Evolutionary conservation across 2,329 filamentous ascomycete species (phyloP).

Genomic region (Helotiales sp.): DNA sequence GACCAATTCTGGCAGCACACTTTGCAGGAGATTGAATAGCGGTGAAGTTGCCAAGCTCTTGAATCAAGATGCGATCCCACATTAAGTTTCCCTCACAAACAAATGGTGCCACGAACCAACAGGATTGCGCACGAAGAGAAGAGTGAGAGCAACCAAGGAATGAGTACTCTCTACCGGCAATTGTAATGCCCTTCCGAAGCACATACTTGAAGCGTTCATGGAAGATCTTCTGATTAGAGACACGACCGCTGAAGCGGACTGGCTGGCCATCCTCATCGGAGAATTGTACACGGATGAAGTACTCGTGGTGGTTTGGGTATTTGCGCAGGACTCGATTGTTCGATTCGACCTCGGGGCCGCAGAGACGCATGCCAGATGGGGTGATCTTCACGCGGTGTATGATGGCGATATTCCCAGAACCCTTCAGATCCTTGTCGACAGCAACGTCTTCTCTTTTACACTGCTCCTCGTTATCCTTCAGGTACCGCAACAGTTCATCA

Average conservation of each 20-base stretch:
- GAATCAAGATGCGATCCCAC: slow-evolving; percentile 49
- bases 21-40: slow-evolving; percentile 59
- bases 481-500: slow-evolving; percentile 45
- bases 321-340: slow-evolving; percentile 75
- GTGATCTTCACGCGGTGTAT: slow-evolving; percentile 53
- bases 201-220: slow-evolving; percentile 65
- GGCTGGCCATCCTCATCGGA: slow-evolving; percentile 73
- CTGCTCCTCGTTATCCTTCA: slow-evolving; percentile 47
- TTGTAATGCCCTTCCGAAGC: slow-evolving; percentile 61
- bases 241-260: slow-evolving; percentile 60
- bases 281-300: slow-evolving; percentile 74
- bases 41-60: slow-evolving; percentile 54
- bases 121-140: slow-evolving; percentile 72
- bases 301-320: slow-evolving; percentile 61
- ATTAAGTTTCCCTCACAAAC: slow-evolving; percentile 37
- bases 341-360: slow-evolving; percentile 67
- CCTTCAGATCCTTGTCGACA: slow-evolving; percentile 35
- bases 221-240: slow-evolving; percentile 56
- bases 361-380: slow-evolving; percentile 60
- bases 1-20: slow-evolving; percentile 63
- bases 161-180: slow-evolving; percentile 65
- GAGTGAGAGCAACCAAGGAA: slow-evolving; percentile 84
- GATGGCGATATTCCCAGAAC: slow-evolving; percentile 33
- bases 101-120: slow-evolving; percentile 67
- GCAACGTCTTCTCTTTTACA: slow-evolving; percentile 37